Base-by-base conservation (phyloP, 139 green algal species). In the Deuterostichococcus epilithicus region DNA sequence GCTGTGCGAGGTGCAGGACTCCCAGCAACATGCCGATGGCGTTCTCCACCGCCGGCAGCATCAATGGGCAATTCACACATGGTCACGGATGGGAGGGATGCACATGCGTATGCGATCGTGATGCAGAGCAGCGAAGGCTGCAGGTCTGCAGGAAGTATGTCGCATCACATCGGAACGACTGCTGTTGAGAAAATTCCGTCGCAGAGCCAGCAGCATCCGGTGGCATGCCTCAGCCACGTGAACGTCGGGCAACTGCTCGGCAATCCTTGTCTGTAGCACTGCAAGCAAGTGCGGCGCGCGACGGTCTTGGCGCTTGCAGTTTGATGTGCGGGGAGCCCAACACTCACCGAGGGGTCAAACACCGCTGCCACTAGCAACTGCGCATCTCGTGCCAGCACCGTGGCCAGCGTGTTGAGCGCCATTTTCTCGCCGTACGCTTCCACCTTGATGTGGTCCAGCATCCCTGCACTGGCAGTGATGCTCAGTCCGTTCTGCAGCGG, bases 381-480 rank as follows among this genome's bases (percentile, higher is more conserved):
- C 6, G 88, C 66, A 74, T 90, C 85, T 15, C 85, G 85, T 36
- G 92, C 92, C 30, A 81, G 85, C n/a, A 94, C 87, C 3, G 76
- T 86, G 68, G 81, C 91, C 66, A 87, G 75, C 3, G 80, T 75
- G 59, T 91, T 88, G 33, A 96, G 72, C 18, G 88, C 87, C 73
- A 91, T 69, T 25, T 81, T 74, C 23, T 88, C 78, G 1, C 85
- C 90, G 75, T 93, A 83, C 66, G 82, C 82, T 6, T 84, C 75
- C 45, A 95, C 83, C 45, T 80, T 81, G 18, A 94, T 47, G n/a
- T 85, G 81, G 74, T 95, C 91, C 68, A 95, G 82, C 82, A 95
- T 88, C 23, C 89, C 91, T 85, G 76, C 34, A 42, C 5, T 1
- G 36, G 10, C 13, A 1, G 28, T n/a, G 71, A 35, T 23, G 30